Conservation (phyloP, 2,329 filamentous ascomycete genomes). For the Alternaria sp. region DNA sequence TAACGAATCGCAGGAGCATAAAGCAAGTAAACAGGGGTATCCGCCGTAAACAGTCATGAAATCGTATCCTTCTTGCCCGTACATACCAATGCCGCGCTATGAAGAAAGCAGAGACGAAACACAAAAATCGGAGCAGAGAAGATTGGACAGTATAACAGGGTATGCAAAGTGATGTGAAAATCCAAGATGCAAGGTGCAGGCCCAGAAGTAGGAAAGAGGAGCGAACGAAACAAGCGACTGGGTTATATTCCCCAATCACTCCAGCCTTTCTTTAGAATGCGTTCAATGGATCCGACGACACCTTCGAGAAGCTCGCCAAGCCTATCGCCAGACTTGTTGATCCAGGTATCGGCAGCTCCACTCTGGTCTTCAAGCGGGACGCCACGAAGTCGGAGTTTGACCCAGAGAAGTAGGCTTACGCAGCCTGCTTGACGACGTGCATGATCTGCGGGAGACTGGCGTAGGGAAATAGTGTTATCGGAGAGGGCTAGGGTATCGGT, state of each 20-base stretch:
- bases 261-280: constrained; percentile 41
- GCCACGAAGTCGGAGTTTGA: constrained; percentile 40
- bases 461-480: constrained; percentile 19
- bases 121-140: neutral
- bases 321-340: constrained; percentile 25
- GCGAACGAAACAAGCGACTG: neutral
- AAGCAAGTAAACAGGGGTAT: constrained; percentile 5
- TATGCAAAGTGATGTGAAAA: neutral
- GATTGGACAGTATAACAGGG: neutral
- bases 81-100: neutral
- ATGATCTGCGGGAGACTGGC: constrained; percentile 31
- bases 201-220: neutral
- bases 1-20: neutral
- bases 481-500: constrained; percentile 27
- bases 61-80: neutral
- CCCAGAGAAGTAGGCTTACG: constrained; percentile 42
- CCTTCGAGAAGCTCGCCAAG: constrained; percentile 44
- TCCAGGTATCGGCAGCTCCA: constrained; percentile 17
- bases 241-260: constrained; percentile 41
- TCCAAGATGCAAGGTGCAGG: neutral
- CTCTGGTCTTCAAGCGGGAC: constrained; percentile 25
- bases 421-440: constrained; percentile 40
- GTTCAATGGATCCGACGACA: constrained; percentile 39
- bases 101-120: neutral
- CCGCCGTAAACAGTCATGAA: constrained; percentile 2